Evolutionary conservation across 2,329 filamentous ascomycete genomes (phyloP).

Genomic region (Lachnellula occidentalis): DNA sequence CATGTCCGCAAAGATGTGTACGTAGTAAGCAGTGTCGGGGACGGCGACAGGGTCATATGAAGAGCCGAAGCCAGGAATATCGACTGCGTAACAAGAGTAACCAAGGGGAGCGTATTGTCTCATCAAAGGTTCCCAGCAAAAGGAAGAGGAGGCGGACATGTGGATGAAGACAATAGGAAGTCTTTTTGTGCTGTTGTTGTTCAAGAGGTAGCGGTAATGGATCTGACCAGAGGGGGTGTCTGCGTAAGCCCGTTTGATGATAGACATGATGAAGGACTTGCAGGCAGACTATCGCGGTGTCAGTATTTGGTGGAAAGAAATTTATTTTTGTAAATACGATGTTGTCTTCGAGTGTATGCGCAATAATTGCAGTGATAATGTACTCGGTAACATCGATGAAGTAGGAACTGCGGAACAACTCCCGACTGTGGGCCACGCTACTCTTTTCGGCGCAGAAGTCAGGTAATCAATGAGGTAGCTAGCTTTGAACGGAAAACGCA

Average conservation of each 20-base stretch:
- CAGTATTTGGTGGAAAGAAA: too few species aligned
- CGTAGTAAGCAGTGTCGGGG: slow-evolving; percentile 4
- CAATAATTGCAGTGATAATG: too few species aligned
- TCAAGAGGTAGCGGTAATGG: slow-evolving; percentile 6
- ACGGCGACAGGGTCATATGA: slow-evolving; percentile 1
- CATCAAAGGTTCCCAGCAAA: slow-evolving; percentile 1
- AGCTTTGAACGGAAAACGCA: too few species aligned
- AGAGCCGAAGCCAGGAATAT: slow-evolving; percentile 4
- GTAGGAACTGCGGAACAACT: too few species aligned
- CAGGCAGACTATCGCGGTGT: too few species aligned
- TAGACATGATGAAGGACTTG: too few species aligned
- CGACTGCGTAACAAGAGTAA: slow-evolving; percentile 4
- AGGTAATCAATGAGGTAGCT: too few species aligned
- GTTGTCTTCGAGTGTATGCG: too few species aligned
- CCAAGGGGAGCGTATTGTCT: not conserved
- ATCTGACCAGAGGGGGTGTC: slow-evolving; percentile 1
- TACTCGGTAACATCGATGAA: too few species aligned
- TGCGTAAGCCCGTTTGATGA: slow-evolving; percentile 3
- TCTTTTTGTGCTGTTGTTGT: not conserved
- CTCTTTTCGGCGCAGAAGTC: too few species aligned
- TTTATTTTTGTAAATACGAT: too few species aligned
- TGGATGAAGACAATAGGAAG: slow-evolving; percentile 3
- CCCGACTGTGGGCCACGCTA: too few species aligned
- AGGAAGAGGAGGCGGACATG: not conserved
- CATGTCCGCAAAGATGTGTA: slow-evolving; percentile 1